Percentiles rank a stretch among this genome's conserved stretches.
Evolutionary conservation across 331 rosid genomes (phyloP).

Genomic region (Malus hybrid): DNA sequence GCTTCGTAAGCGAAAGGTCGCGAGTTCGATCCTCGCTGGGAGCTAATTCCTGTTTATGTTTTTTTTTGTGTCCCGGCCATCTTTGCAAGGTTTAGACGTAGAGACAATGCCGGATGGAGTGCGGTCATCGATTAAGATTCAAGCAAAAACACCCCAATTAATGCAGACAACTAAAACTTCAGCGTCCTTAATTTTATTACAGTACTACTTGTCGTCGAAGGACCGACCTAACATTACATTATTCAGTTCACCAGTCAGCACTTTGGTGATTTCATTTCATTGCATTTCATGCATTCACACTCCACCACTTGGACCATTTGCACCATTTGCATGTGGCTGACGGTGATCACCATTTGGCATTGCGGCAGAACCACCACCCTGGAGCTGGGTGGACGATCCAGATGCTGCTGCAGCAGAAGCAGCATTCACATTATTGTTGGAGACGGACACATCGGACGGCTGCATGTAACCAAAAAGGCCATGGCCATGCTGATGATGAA

Average conservation of each 20-base stretch:
- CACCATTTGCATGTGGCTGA: background rate
- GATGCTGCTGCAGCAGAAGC: background rate
- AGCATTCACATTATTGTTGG: background rate
- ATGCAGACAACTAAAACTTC: background rate
- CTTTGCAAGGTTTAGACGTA: background rate
- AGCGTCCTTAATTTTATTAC: background rate
- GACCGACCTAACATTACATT: background rate
- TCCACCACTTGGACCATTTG: background rate
- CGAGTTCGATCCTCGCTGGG: constrained; percentile 91
- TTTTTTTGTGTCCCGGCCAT: no score
- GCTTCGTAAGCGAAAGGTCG: constrained; percentile 99
- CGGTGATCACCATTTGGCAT: constrained; percentile 5
- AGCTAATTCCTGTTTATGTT: background rate
- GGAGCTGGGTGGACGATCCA: background rate
- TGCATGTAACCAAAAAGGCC: constrained; percentile 32
- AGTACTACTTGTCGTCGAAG: background rate
- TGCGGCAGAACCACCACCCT: background rate
- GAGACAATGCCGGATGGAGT: background rate
- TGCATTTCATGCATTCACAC: background rate
- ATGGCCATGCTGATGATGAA: constrained; percentile 30
- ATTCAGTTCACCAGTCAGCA: background rate
- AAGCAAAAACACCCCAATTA: background rate
- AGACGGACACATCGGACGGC: background rate
- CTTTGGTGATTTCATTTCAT: background rate
- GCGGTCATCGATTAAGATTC: background rate